Evolutionary conservation across 345 rosid genomes (phyloP).

Genomic region (Conringia planisiliqua): DNA sequence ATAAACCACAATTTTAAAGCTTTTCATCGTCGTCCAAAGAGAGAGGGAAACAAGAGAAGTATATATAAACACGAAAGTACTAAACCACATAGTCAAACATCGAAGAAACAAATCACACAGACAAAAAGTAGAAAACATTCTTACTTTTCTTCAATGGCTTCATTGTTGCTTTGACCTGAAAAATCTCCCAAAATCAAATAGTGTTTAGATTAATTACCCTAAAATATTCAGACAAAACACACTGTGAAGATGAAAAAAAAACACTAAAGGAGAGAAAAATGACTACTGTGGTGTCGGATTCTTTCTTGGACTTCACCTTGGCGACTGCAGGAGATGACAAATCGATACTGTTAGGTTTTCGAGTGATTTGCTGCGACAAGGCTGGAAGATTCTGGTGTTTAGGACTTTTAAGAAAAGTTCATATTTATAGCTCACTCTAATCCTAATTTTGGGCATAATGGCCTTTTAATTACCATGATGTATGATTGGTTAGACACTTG

Average conservation of each 20-base stretch:
- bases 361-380: not conserved
- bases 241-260: not conserved
- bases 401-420: conserved; percentile 4
- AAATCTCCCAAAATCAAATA: not conserved
- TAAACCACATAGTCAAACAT: not conserved
- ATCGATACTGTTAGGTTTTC: not conserved
- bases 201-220: not conserved
- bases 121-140: not conserved
- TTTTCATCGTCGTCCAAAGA: not conserved
- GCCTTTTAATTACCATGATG: not conserved
- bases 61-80: not conserved
- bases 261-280: not conserved
- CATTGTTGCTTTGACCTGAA: conserved; percentile 33
- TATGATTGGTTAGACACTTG: not conserved
- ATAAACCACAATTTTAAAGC: no score
- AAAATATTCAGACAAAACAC: not conserved
- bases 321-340: not conserved
- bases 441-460: no score
- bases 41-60: not conserved
- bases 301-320: conserved; percentile 41
- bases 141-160: conserved; percentile 52
- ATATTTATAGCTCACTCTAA: not conserved
- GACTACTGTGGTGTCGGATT: conserved; percentile 34
- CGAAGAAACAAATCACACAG: not conserved
- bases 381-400: not conserved